Conservation (phyloP, 192 early-diverging fungal species). For the Backusella macrospora region DNA sequence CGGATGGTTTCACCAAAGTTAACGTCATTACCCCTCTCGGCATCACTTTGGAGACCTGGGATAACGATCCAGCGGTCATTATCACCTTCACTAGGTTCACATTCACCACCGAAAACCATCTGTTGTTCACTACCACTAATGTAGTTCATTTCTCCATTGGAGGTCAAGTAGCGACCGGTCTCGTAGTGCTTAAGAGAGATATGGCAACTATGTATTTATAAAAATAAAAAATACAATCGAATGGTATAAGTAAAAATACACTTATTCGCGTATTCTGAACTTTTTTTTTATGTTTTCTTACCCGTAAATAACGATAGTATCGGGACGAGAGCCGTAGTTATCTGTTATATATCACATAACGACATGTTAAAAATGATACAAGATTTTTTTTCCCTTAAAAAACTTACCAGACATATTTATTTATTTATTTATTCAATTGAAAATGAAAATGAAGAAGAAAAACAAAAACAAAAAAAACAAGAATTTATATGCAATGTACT, state of each 20-base stretch:
- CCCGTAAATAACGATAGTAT: constrained; percentile 13
- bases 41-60: constrained; percentile 47
- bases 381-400: not conserved
- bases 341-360: not conserved
- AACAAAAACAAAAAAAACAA: not conserved
- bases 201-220: constrained; percentile 25
- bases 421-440: not conserved
- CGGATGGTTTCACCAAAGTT: constrained; percentile 53
- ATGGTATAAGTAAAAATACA: not conserved
- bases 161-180: constrained; percentile 55
- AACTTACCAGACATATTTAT: constrained; percentile 19
- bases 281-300: not conserved
- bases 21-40: constrained; percentile 45
- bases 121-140: constrained; percentile 56
- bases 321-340: not conserved
- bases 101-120: constrained; percentile 50
- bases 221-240: not conserved
- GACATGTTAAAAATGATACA: not conserved
- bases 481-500: not conserved
- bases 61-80: constrained; percentile 57
- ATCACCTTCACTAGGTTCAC: constrained; percentile 45
- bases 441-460: not conserved
- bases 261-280: not conserved
- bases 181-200: constrained; percentile 60
- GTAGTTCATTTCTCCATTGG: constrained; percentile 46